Evolutionary conservation across 2,329 filamentous ascomycete genomes (phyloP), one percentile per base, ranked within the genome.

Genomic region (Botryosphaeria agaves): DNA sequence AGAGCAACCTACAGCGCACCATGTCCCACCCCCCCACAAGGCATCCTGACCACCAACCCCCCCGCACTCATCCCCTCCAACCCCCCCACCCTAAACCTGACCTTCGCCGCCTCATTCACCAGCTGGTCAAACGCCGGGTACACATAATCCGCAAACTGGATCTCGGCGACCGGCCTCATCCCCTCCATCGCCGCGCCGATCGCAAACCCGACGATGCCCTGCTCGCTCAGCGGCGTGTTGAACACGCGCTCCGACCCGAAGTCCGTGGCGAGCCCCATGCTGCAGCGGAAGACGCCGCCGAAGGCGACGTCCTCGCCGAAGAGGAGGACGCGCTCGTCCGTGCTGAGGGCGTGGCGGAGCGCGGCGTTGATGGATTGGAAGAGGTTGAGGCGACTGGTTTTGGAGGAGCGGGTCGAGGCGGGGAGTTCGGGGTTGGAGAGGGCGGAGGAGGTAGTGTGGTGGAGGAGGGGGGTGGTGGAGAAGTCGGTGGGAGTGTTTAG

Each of bases 281-380:
- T 87, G 56, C 84, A 94, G 33, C 89, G 71, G 48, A 98, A 98
- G 11, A 98, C 89, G 32, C 89, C 89, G 25, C 89, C 89, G 44
- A 98, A 98, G 9, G 89, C 82, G 5, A 98, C 84, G 49, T 98
- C 89, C 55, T 98, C 89, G 25, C 89, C 89, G 45, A 98, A 98
- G 7, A 98, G 66, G 33, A 95, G 61, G 14, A 93, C 83, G 12
- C 76, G 74, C 39, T 92, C 82, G 44, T 94, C 85, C 20, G 76
- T 71, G 11, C 77, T 71, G 17, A 98, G 66, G 15, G 87, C 82
- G 35, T 77, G 80, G 14, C 79, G 71, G 14, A 98, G 65, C 7
- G 87, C 85, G 40, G 87, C 75, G 51, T 95, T 95, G 61, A 98
- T 74, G 30, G 89, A 77, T 51, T 92, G 83, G 59, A 89, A 94